Percentiles rank a stretch among this genome's conserved stretches.
Conservation (phyloP, 2,329 filamentous ascomycete genomes). For the Dactylellina parvicollis region DNA sequence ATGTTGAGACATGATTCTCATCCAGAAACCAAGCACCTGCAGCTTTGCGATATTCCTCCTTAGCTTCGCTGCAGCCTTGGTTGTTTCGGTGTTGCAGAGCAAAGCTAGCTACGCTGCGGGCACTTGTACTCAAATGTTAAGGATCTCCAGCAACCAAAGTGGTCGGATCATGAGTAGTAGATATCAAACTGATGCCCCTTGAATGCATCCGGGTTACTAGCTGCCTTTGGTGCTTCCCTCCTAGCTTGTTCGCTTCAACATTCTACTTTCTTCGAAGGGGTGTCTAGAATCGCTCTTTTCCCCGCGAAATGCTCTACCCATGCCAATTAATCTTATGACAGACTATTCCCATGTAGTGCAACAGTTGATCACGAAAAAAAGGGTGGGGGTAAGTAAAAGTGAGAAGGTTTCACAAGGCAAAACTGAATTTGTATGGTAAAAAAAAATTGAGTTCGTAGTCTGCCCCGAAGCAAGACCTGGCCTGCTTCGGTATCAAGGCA, state of each 20-base stretch:
- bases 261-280: slow-evolving; percentile 33
- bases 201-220: slow-evolving; percentile 30
- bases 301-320: slow-evolving; percentile 36
- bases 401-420: slow-evolving; percentile 54
- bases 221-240: slow-evolving; percentile 38
- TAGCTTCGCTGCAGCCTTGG: slow-evolving; percentile 23
- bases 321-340: slow-evolving; percentile 13
- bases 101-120: slow-evolving; percentile 42
- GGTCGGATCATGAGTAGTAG: slow-evolving; percentile 25
- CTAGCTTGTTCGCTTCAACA: slow-evolving; percentile 42
- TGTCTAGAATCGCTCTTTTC: slow-evolving; percentile 50
- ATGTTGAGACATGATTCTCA: slow-evolving; percentile 46
- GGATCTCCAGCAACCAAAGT: slow-evolving; percentile 26
- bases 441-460: slow-evolving; percentile 43
- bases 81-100: slow-evolving; percentile 23
- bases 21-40: slow-evolving; percentile 13
- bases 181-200: slow-evolving; percentile 41
- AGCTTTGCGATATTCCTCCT: slow-evolving; percentile 19
- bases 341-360: slow-evolving; percentile 47
- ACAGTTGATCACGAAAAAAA: slow-evolving; percentile 17
- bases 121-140: slow-evolving; percentile 44
- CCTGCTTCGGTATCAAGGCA: slow-evolving; percentile 4
- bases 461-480: slow-evolving; percentile 16
- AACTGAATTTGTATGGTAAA: slow-evolving; percentile 12
- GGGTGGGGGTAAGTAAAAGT: slow-evolving; percentile 30